These are phyloP conservation scores for Chlamydomonas applanata DNA, from an alignment of 139 green algal genomes.

Conservation along the genomic window DNA sequence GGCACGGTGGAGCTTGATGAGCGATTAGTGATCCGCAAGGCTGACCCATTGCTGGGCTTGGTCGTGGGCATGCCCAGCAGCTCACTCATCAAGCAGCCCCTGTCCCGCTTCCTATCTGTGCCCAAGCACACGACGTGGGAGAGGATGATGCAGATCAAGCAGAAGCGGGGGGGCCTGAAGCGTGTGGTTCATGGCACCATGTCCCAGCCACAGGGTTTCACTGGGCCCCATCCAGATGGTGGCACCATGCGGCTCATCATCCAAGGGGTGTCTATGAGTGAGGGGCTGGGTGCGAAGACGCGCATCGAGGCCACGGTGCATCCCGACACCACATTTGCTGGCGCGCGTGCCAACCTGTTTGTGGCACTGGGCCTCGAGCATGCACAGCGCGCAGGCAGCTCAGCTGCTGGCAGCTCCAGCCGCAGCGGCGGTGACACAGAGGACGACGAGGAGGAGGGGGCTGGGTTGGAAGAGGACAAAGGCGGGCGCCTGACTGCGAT, in stretches of 20 bases:
- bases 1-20: slow-evolving; percentile 23
- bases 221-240: slow-evolving; percentile 22
- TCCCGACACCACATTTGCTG: slow-evolving; percentile 13
- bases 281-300: neutral
- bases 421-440: neutral
- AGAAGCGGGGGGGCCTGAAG: slow-evolving; percentile 13
- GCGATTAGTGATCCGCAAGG: slow-evolving; percentile 1
- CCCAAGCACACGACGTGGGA: slow-evolving; percentile 9
- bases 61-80: slow-evolving; percentile 7
- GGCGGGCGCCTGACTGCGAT: too few species aligned
- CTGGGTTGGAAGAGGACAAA: neutral
- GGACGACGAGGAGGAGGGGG: neutral
- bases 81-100: slow-evolving; percentile 13
- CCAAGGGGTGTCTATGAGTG: slow-evolving; percentile 14
- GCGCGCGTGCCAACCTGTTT: slow-evolving; percentile 9
- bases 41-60: neutral
- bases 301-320: slow-evolving; percentile 12
- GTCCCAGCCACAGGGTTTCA: slow-evolving; percentile 8
- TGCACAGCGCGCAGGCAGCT: too few species aligned
- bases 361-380: slow-evolving; percentile 19
- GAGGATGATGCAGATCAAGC: slow-evolving; percentile 13
- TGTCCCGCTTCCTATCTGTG: slow-evolving; percentile 14
- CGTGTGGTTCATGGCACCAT: slow-evolving; percentile 1
- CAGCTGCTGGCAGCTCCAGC: neutral
- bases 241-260: slow-evolving; percentile 14